A percentile compares a stretch with the other conserved stretches of the same genome.
Conservation (phyloP, 768 basidiomycete species). For the Suillus brevipes region DNA sequence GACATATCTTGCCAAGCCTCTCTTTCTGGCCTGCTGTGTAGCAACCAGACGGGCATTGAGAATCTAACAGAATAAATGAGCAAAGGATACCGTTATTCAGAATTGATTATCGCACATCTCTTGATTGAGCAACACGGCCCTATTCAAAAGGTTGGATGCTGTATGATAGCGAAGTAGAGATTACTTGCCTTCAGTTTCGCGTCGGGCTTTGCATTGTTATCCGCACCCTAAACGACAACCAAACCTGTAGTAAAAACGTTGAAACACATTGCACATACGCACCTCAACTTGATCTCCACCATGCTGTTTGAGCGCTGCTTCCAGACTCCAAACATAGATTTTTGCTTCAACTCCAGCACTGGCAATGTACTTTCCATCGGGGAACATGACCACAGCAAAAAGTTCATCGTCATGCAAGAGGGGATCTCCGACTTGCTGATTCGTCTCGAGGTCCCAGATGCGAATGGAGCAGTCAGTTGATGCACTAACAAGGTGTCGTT, state of each 20-base stretch:
- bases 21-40: no score
- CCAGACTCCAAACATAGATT: slow-evolving; percentile 80
- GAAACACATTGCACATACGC: background rate
- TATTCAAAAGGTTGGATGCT: background rate
- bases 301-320: slow-evolving; percentile 19
- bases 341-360: slow-evolving; percentile 79
- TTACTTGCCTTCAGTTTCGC: background rate
- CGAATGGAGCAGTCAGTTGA: no score
- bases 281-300: background rate
- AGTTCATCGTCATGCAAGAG: no score
- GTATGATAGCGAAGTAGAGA: background rate
- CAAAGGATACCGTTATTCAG: background rate
- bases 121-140: background rate
- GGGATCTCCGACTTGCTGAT: no score
- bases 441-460: no score
- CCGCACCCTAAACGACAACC: background rate
- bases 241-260: background rate
- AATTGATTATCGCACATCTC: background rate
- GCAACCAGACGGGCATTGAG: no score
- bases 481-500: no score
- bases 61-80: background rate
- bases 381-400: slow-evolving; percentile 38
- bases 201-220: background rate
- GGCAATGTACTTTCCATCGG: slow-evolving; percentile 77
- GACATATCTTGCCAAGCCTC: no score